phyloP scores from a whole-genome alignment of 495 filamentous ascomycete genomes.

The Pyrenula aspistea region DNA sequence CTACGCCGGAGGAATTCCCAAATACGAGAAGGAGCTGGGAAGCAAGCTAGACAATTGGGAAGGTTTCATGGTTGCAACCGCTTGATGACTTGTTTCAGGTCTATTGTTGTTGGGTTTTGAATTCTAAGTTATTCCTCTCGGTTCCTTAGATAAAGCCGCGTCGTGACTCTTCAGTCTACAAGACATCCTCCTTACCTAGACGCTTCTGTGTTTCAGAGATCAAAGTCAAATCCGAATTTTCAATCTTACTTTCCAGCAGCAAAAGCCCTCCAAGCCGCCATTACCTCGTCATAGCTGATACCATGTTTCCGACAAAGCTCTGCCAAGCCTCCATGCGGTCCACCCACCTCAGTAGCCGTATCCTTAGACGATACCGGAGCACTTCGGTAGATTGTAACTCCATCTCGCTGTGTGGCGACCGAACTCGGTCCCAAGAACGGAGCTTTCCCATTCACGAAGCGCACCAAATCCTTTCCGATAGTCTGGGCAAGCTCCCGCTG shows the following conservation, averaged over 20 bases:
- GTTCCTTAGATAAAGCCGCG: no score
- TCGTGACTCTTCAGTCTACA: no score
- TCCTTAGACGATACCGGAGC: background rate
- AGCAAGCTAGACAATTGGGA: background rate
- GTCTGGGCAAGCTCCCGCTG: conserved; percentile 17
- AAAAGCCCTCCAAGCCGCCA: background rate
- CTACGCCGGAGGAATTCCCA: conserved; percentile 15
- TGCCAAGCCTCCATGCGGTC: background rate
- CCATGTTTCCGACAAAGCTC: background rate
- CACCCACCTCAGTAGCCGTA: background rate
- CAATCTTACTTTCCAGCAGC: background rate
- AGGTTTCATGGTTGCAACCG: background rate
- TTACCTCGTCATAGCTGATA: background rate
- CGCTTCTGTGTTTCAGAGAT: no score
- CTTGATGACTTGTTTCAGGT: no score
- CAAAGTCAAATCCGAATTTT: no score
- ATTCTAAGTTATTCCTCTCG: no score
- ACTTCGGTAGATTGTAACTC: background rate
- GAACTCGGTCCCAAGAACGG: conserved; percentile 8
- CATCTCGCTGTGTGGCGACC: background rate
- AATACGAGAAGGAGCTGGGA: conserved; percentile 4
- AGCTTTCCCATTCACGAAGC: conserved; percentile 26
- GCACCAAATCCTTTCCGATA: conserved; percentile 30
- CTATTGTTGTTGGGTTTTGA: no score
- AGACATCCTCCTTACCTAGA: no score